Evolutionary conservation across 768 basidiomycete genomes (phyloP).

Genomic region (Suillus fuscotomentosus): DNA sequence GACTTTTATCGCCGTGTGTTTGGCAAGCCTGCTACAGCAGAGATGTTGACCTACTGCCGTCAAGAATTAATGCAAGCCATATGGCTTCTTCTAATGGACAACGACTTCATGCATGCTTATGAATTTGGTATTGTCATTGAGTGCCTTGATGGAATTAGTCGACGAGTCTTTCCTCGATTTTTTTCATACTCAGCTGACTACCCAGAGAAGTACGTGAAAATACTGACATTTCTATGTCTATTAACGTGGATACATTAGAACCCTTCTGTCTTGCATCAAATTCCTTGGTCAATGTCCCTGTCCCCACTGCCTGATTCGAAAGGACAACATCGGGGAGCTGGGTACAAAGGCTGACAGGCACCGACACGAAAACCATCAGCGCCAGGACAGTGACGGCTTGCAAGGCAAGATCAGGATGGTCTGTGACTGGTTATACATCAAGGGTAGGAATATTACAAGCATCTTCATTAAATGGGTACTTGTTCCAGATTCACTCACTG

Average conservation of each 20-base stretch:
- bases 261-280: constrained; percentile 18
- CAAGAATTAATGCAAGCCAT: constrained; percentile 25
- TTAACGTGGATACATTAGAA: constrained; percentile 10
- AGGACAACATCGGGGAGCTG: constrained; percentile 9
- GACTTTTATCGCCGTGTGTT: background rate
- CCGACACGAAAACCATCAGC: too few relatives aligned
- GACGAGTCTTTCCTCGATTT: constrained; percentile 14
- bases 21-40: background rate
- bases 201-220: constrained; percentile 29
- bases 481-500: background rate
- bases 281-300: constrained; percentile 20
- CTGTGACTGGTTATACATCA: constrained; percentile 5
- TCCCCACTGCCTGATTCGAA: constrained; percentile 14
- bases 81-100: constrained; percentile 20
- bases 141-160: constrained; percentile 17
- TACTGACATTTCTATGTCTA: constrained; percentile 4
- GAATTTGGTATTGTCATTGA: constrained; percentile 16
- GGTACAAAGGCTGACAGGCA: constrained; percentile 7
- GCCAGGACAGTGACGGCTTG: background rate
- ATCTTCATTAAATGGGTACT: background rate
- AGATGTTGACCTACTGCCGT: constrained; percentile 13
- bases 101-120: constrained; percentile 24
- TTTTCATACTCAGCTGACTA: constrained; percentile 31
- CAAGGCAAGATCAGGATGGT: constrained; percentile 3
- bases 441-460: background rate